Evolutionary conservation across 2,329 filamentous ascomycete genomes (phyloP).

Genomic region (Calonectria leucothoes): DNA sequence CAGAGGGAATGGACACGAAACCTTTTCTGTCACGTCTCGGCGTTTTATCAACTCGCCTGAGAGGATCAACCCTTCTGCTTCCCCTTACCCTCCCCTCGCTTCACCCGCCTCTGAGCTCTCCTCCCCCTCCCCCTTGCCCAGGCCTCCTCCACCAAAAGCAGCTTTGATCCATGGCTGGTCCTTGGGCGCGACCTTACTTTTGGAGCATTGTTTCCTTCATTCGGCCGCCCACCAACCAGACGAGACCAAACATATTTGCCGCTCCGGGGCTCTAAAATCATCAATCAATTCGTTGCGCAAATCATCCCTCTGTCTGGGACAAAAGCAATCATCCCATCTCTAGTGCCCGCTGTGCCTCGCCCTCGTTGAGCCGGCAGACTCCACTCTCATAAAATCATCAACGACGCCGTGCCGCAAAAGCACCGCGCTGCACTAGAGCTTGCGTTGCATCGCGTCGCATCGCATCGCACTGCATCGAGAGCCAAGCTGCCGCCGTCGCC

Average conservation of each 20-base stretch:
- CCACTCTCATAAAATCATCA: conserved; percentile 11
- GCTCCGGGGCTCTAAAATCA: background rate
- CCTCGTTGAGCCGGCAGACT: background rate
- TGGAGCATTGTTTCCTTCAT: background rate
- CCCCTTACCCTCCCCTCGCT: background rate
- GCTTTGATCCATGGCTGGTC: conserved; percentile 3
- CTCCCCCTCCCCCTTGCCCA: background rate
- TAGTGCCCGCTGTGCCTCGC: conserved; percentile 14
- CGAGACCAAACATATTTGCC: background rate
- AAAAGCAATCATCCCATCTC: conserved; percentile 10
- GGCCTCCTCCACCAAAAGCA: background rate
- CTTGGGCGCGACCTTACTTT: background rate
- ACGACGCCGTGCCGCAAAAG: conserved; percentile 4
- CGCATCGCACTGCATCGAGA: background rate
- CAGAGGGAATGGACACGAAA: background rate
- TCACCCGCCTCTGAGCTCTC: background rate
- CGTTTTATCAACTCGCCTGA: too few species aligned
- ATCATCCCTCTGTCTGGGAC: background rate
- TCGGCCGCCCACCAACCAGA: conserved; percentile 11
- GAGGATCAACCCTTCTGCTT: background rate
- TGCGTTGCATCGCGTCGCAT: conserved; percentile 16
- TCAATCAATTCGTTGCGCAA: conserved; percentile 6
- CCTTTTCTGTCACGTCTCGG: background rate
- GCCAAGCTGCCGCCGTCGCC: conserved; percentile 15
- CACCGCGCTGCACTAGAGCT: conserved; percentile 7